Conservation (phyloP, 192 early-diverging fungal genomes). For the Entophlyctis luteolus region DNA sequence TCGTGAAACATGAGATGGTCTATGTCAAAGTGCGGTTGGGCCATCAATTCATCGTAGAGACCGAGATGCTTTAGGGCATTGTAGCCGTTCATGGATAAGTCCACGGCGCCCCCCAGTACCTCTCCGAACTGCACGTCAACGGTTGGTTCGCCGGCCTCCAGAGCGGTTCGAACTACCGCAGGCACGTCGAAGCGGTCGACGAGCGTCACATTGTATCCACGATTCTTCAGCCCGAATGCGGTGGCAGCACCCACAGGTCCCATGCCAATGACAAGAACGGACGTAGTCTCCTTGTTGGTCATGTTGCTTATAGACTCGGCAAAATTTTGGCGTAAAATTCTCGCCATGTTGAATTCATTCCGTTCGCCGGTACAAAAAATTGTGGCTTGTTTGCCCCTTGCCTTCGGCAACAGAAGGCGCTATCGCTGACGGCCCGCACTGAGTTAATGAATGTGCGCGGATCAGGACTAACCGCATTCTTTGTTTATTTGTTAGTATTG, state of each 20-base stretch:
- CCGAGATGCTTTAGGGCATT: not conserved
- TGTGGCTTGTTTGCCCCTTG: no score
- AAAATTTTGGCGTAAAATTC: no score
- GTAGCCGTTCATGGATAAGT: not conserved
- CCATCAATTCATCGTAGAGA: not conserved
- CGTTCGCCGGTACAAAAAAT: no score
- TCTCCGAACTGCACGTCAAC: conserved; percentile 10
- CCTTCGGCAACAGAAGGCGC: no score
- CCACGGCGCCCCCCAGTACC: not conserved
- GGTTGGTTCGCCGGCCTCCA: not conserved
- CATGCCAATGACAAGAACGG: conserved; percentile 4
- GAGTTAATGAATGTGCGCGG: no score
- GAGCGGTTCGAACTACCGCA: not conserved
- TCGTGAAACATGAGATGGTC: not conserved
- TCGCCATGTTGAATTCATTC: no score
- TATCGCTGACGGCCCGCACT: no score
- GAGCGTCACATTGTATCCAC: conserved; percentile 1
- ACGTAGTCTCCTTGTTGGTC: not conserved
- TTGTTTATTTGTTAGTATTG: no score
- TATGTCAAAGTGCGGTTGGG: not conserved
- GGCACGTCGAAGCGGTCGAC: not conserved
- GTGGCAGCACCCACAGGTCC: conserved; percentile 10
- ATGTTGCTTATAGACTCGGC: no score
- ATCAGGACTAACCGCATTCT: no score
- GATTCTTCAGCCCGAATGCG: not conserved